A percentile compares a stretch with the other conserved stretches of the same genome.
Conservation (phyloP, 1,284 basidiomycete genomes). For the Dichomitus squalens region DNA sequence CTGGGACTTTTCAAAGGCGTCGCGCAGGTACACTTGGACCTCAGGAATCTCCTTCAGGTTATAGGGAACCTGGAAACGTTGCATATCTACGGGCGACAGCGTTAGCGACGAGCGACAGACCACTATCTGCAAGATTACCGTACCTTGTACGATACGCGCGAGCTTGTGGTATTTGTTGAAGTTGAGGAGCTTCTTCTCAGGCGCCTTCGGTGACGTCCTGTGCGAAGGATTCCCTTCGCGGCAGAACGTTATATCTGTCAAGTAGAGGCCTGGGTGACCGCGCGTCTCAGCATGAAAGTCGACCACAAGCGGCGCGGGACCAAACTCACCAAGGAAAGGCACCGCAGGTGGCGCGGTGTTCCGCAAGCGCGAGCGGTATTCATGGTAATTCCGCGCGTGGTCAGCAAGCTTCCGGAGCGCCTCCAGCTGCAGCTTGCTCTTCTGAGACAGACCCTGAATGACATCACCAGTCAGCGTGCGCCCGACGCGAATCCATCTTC, state of each 20-base stretch:
- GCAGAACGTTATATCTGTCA: slow-evolving; percentile 95
- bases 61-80: slow-evolving; percentile 90
- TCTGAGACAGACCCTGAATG: slow-evolving; percentile 78
- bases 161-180: slow-evolving; percentile 95
- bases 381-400: slow-evolving; percentile 88
- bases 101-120: background rate
- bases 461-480: slow-evolving; percentile 27
- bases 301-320: slow-evolving; percentile 11
- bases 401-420: slow-evolving; percentile 85
- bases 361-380: slow-evolving; percentile 84
- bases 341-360: slow-evolving; percentile 87
- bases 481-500: background rate
- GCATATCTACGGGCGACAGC: slow-evolving; percentile 65
- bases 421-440: slow-evolving; percentile 83
- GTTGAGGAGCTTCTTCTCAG: slow-evolving; percentile 86
- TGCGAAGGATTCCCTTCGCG: slow-evolving; percentile 91
- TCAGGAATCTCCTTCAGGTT: slow-evolving; percentile 83
- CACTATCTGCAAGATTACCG: slow-evolving; percentile 13
- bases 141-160: slow-evolving; percentile 85
- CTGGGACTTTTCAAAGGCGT: slow-evolving; percentile 71
- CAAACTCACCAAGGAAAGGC: slow-evolving; percentile 82
- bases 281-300: background rate
- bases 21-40: slow-evolving; percentile 77
- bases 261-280: slow-evolving; percentile 65
- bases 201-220: slow-evolving; percentile 77